Conservation (phyloP, 2,329 filamentous ascomycete genomes). For the Eurotiales sp. region DNA sequence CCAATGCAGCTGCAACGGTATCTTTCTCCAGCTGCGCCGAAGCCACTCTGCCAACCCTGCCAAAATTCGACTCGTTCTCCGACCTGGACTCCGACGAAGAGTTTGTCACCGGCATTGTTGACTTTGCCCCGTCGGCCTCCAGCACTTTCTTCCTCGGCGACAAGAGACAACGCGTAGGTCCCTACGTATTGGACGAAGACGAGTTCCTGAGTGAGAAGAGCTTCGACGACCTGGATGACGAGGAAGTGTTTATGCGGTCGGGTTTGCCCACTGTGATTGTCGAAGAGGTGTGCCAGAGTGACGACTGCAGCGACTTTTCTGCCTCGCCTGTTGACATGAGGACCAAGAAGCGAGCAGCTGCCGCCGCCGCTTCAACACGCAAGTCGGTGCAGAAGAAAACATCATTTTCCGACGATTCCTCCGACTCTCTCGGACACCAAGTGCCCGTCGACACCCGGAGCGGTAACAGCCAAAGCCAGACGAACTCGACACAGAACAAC, state of each 20-base stretch:
- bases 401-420: slow-evolving; percentile 29
- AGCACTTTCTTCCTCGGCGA: slow-evolving; percentile 59
- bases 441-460: slow-evolving; percentile 25
- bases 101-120: slow-evolving; percentile 69
- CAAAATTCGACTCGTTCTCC: slow-evolving; percentile 78
- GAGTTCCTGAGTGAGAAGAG: slow-evolving; percentile 73
- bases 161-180: slow-evolving; percentile 70
- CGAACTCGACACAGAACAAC: slow-evolving; percentile 37
- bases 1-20: slow-evolving; percentile 35
- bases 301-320: slow-evolving; percentile 34
- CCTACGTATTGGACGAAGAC: slow-evolving; percentile 70
- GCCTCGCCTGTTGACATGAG: slow-evolving; percentile 34
- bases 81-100: slow-evolving; percentile 91
- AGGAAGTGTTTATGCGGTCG: slow-evolving; percentile 57
- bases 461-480: slow-evolving; percentile 35
- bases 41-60: slow-evolving; percentile 58
- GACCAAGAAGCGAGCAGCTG: slow-evolving; percentile 44
- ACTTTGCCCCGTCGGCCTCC: slow-evolving; percentile 55
- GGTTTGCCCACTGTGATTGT: slow-evolving; percentile 61
- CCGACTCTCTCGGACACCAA: slow-evolving; percentile 26
- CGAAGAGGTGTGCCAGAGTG: slow-evolving; percentile 28
- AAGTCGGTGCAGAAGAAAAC: slow-evolving; percentile 33
- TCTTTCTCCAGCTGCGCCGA: slow-evolving; percentile 41
- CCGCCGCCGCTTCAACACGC: slow-evolving; percentile 22
- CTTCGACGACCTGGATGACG: slow-evolving; percentile 71